A percentile compares a stretch with the other conserved stretches of the same genome.
Conservation (phyloP, 495 filamentous ascomycete genomes). For the Aspergillus ostianus region DNA sequence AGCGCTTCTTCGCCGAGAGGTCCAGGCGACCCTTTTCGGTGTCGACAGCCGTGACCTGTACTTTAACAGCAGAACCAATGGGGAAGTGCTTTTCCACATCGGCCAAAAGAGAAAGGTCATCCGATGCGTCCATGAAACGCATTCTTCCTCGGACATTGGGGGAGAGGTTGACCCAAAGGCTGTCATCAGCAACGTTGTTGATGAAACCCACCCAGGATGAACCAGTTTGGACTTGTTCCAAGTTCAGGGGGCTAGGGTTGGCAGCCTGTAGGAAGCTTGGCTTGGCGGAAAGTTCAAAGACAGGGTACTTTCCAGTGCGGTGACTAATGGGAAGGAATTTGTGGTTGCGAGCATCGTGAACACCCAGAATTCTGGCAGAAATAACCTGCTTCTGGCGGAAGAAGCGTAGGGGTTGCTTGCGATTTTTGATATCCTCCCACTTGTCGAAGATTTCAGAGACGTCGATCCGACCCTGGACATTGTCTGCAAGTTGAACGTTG, state of each 20-base stretch:
- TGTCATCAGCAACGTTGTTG: conserved; percentile 77
- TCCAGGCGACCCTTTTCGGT: conserved; percentile 71
- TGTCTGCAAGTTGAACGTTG: conserved; percentile 86
- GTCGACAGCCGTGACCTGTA: conserved; percentile 75
- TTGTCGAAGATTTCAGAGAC: conserved; percentile 84
- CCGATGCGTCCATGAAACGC: conserved; percentile 74
- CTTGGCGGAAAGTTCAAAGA: conserved; percentile 89
- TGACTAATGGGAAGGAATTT: conserved; percentile 90
- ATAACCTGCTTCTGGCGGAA: conserved; percentile 72
- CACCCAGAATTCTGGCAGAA: conserved; percentile 73
- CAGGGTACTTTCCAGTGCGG: conserved; percentile 67
- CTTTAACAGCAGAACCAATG: conserved; percentile 77
- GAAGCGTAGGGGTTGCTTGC: conserved; percentile 68
- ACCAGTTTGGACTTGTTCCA: conserved; percentile 72
- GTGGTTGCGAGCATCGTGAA: conserved; percentile 87
- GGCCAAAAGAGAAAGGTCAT: conserved; percentile 73
- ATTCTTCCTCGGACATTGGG: conserved; percentile 88
- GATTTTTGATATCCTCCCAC: conserved; percentile 81
- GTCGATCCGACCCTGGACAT: conserved; percentile 86
- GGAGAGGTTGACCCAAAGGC: conserved; percentile 84
- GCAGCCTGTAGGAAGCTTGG: conserved; percentile 57
- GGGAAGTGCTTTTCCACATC: conserved; percentile 83
- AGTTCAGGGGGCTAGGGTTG: conserved; percentile 58
- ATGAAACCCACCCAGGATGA: conserved; percentile 75
- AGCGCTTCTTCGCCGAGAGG: conserved; percentile 66